These are phyloP conservation scores for Penicillium bialowiezense DNA, from an alignment of 495 filamentous ascomycete species.

Conservation along the genomic window DNA sequence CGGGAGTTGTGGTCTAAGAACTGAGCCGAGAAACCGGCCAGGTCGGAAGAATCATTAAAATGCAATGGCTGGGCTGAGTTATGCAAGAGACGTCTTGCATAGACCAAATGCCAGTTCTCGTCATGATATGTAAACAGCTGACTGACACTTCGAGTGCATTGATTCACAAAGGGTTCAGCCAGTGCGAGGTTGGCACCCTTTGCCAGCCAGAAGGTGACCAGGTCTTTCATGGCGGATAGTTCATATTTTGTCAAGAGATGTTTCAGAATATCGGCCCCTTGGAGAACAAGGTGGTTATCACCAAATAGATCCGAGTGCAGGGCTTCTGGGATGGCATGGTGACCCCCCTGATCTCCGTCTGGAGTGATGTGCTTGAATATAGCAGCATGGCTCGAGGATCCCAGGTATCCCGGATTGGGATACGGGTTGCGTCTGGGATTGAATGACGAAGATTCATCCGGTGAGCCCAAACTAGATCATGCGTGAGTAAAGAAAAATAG, in stretches of 20 bases:
- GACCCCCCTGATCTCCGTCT: constrained; percentile 16
- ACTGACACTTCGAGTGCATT: constrained; percentile 26
- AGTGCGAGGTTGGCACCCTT: constrained; percentile 36
- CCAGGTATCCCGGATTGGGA: constrained; percentile 44
- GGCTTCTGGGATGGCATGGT: constrained; percentile 7
- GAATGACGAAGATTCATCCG: constrained; percentile 23
- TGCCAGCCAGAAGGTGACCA: constrained; percentile 31
- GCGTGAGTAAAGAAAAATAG: not conserved
- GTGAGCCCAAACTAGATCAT: constrained; percentile 11
- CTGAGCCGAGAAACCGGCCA: constrained; percentile 29
- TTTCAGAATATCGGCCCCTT: constrained; percentile 27
- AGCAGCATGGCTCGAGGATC: constrained; percentile 41
- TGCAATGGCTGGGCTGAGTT: constrained; percentile 33
- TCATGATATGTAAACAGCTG: constrained; percentile 25
- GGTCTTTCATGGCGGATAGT: constrained; percentile 26
- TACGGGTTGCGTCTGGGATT: constrained; percentile 31
- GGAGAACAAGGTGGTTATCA: constrained; percentile 23
- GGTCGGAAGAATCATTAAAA: constrained; percentile 17
- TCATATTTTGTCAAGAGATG: constrained; percentile 24
- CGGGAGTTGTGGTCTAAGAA: constrained; percentile 33
- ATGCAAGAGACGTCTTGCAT: constrained; percentile 29
- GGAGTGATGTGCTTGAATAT: constrained; percentile 40
- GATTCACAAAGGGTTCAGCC: constrained; percentile 29
- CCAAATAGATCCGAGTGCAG: constrained; percentile 12
- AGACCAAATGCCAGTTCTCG: constrained; percentile 28